phyloP scores from a whole-genome alignment of 768 basidiomycete genomes.

The Termitomyces titanicus region DNA sequence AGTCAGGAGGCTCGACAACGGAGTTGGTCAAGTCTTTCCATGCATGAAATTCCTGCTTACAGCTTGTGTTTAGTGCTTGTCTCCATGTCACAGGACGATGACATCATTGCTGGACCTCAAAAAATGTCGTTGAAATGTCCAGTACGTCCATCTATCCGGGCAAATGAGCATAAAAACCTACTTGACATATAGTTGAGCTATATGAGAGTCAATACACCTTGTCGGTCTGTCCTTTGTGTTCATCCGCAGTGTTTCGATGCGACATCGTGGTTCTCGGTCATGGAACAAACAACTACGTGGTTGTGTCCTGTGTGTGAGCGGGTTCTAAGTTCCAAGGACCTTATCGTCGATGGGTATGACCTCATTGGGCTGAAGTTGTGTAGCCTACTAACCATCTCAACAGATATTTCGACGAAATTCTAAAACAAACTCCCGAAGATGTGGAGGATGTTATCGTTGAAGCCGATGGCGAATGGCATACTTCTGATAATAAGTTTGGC shows the following conservation, averaged over 20 bases:
- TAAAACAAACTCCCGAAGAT: constrained; percentile 69
- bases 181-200: constrained; percentile 66
- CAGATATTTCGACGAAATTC: constrained; percentile 87
- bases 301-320: constrained; percentile 92
- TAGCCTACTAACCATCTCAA: not conserved
- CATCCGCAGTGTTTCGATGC: constrained; percentile 98
- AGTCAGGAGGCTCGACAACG: constrained; percentile 60
- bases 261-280: constrained; percentile 88
- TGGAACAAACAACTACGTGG: constrained; percentile 97
- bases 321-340: constrained; percentile 68
- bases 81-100: constrained; percentile 71
- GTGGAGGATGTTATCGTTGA: constrained; percentile 94
- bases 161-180: not conserved
- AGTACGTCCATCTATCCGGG: constrained; percentile 43
- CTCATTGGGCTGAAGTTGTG: not conserved
- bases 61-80: constrained; percentile 47
- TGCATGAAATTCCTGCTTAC: not conserved
- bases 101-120: constrained; percentile 86
- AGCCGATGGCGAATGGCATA: constrained; percentile 95
- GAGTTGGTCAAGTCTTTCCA: constrained; percentile 42
- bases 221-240: constrained; percentile 82
- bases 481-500: constrained; percentile 79
- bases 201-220: constrained; percentile 78
- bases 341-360: constrained; percentile 87
- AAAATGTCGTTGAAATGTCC: constrained; percentile 94